Base-by-base conservation (phyloP, 2,329 filamentous ascomycete genomes). In the Claviceps lovelessii region DNA sequence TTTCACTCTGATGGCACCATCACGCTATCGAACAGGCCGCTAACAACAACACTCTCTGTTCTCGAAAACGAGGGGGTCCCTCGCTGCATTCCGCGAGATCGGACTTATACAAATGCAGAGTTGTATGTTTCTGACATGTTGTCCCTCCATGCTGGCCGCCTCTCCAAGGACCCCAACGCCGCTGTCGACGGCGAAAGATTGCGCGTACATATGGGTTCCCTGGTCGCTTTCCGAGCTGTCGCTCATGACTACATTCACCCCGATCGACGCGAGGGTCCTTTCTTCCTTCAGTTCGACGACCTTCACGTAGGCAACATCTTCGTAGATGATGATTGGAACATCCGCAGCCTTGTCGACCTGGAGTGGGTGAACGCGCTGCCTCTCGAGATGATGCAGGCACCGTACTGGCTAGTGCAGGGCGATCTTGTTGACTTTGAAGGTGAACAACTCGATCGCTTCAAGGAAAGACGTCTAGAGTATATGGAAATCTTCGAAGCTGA, bases 261-360 rank as follows among this genome's bases (percentile, higher is more conserved):
- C 4, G 54, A 61, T 13, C 54, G 58, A 13, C 60, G 65, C 5
- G 49, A 64, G 19, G 65, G 67, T 1, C 67, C 65, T 5, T 72
- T 68, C 52, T 53, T 64, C 23, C 59, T 65, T 35, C 59, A 52
- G 1, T 61, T 73, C 1, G 69, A 65, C 29, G 67, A 73, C 55
- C 54, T 72, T 17, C 68, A 70, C 49, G 58, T 63, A 33, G 67
- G 64, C 41, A 73, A 73, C 52, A 66, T 68, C 5, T 65, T 68
- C 31, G 62, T 68, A 17, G 62, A 68, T 47, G 47, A 62, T 23
- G 48, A 65, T 17, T 68, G 62, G 64, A 62, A 66, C 50, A 60
- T 70, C 41, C 63, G 56, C 47, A 60, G 46, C 31, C 48, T 68
- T 23, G 61, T 68, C 53, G 63, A 68, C 46, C 57, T 67, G 9